Conservation (phyloP, 2,329 filamentous ascomycete species). For the Aspergillus caelatus region DNA sequence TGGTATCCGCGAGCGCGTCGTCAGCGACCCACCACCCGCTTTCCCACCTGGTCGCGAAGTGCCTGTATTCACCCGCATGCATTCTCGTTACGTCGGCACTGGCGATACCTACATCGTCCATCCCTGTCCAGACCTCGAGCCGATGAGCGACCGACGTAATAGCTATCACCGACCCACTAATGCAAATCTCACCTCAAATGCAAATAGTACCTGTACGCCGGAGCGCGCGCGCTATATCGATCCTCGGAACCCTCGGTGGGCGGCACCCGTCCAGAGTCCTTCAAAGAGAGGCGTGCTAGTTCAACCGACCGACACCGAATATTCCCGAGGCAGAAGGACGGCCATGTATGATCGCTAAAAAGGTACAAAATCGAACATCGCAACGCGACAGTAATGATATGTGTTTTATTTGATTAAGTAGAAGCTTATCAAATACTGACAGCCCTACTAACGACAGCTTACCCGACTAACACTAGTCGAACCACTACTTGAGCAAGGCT, state of each 20-base stretch:
- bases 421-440: not conserved
- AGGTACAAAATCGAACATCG: not conserved
- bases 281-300: conserved; percentile 6
- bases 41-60: conserved; percentile 14
- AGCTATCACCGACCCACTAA: conserved; percentile 26
- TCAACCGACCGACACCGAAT: conserved; percentile 12
- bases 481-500: not conserved
- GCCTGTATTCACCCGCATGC: conserved; percentile 15
- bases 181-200: conserved; percentile 18
- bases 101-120: conserved; percentile 21
- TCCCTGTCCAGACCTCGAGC: conserved; percentile 27
- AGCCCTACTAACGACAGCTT: not conserved
- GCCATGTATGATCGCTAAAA: conserved; percentile 19
- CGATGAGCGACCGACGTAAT: conserved; percentile 27
- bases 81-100: conserved; percentile 20
- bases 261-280: conserved; percentile 1
- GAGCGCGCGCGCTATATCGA: conserved; percentile 6
- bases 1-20: conserved; percentile 19
- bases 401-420: not conserved
- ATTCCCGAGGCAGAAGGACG: conserved; percentile 13
- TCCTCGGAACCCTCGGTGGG: conserved; percentile 9
- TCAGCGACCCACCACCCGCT: conserved; percentile 16
- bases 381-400: not conserved
- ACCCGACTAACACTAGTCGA: not conserved
- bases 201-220: not conserved